Evolutionary conservation across 2,329 filamentous ascomycete species (phyloP), one percentile per base, ranked within the genome.

Genomic region (Chaetomium globosum): DNA sequence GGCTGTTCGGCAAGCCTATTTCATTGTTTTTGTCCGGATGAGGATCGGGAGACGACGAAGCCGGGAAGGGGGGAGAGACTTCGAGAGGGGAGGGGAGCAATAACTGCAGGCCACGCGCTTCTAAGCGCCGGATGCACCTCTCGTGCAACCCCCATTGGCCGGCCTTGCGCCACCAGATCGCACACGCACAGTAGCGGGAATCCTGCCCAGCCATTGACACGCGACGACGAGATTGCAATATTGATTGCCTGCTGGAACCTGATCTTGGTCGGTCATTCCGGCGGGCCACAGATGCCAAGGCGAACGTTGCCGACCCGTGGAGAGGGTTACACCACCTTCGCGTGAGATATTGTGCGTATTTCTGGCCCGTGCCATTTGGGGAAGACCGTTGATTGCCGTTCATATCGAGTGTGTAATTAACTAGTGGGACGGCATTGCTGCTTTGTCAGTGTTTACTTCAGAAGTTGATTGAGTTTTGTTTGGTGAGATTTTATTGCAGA

Each of bases 101-200:
- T 26, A 19, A 49, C 59, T 68, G 68, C 69, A 70, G 64, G 43
- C 33, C n/a, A 60, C 68, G 67, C 68, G 70, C 70, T 71, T 70
- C 61, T 71, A 71, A 70, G 70, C 70, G 70, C 70, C 68, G 57
- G 58, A 58, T 59, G 51, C 58, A 59, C 58, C 46, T 55, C 57
- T 53, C 28, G 61, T 16, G 26, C 21, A 1, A 7, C 28, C 48
- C 26, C 33, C 13, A 71, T 71, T 71, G 70, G 70, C 58, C 65
- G 28, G 58, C 61, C 66, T 70, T 67, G 64, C 70, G 70, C 70
- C 70, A 71, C 68, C 39, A 12, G 52, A 59, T 63, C 61, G 52
- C 10, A 33, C 23, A 26, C 26, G 53, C 57, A 43, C 39, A 60
- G 57, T 56, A 60, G 57, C 31, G 56, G 46, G 53, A 52, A 67